phyloP scores from a whole-genome alignment of 208 protist genomes.

The Blechomonas ayalai region DNA sequence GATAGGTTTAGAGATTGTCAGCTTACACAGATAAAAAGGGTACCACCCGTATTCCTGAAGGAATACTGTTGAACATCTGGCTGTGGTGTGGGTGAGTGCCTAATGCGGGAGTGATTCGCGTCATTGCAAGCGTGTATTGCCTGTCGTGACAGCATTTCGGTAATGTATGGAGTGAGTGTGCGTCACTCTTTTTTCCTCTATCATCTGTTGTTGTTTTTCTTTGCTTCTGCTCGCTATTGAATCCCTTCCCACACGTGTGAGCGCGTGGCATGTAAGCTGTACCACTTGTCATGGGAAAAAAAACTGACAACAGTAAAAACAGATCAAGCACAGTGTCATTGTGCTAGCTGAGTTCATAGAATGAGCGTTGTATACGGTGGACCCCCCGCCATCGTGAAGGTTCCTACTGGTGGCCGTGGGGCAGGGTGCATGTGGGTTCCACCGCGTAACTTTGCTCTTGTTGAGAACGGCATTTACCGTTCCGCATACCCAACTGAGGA shows the following conservation, averaged over 20 bases:
- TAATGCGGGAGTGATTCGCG: too few species aligned
- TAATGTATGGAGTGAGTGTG: too few species aligned
- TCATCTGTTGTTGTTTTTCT: background rate
- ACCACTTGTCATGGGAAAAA: constrained; percentile 5
- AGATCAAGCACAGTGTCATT: background rate
- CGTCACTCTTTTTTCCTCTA: background rate
- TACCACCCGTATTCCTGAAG: too few species aligned
- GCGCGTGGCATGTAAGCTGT: background rate
- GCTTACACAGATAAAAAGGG: too few species aligned
- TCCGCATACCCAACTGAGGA: constrained; percentile 73
- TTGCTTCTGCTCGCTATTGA: background rate
- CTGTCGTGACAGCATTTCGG: too few species aligned
- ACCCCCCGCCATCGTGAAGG: too few species aligned
- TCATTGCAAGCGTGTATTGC: too few species aligned
- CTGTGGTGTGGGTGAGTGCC: too few species aligned
- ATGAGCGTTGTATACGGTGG: too few species aligned
- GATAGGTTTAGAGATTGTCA: too few species aligned
- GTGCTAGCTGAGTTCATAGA: background rate
- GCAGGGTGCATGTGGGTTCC: constrained; percentile 23
- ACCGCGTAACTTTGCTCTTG: constrained; percentile 72
- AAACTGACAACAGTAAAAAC: background rate
- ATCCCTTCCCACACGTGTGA: background rate
- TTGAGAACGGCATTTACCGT: constrained; percentile 71
- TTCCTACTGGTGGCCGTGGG: background rate
- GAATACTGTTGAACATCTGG: too few species aligned